Evolutionary conservation across 306 rosid species (phyloP).

Genomic region (Ceratonia siliqua): DNA sequence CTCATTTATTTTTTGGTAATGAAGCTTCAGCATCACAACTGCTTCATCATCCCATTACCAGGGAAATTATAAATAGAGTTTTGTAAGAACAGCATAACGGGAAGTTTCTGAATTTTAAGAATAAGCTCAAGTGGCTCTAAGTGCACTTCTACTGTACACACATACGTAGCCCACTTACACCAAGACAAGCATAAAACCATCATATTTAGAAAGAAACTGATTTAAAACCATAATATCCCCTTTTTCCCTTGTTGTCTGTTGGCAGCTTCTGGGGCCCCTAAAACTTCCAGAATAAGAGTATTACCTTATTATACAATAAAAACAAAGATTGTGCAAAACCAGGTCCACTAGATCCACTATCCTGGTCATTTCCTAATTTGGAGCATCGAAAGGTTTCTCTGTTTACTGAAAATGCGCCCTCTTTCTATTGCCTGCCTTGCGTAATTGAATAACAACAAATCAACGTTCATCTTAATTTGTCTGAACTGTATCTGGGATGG

Average conservation of each 20-base stretch:
- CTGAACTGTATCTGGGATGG: slow-evolving; percentile 27
- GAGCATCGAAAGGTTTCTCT: slow-evolving; percentile 17
- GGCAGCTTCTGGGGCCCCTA: slow-evolving; percentile 14
- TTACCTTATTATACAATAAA: slow-evolving; percentile 9
- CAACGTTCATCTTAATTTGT: slow-evolving; percentile 16
- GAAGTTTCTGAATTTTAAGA: slow-evolving; percentile 39
- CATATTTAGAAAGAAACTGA: slow-evolving; percentile 11
- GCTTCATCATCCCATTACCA: slow-evolving; percentile 38
- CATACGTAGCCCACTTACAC: slow-evolving; percentile 15
- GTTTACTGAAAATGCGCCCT: slow-evolving; percentile 4
- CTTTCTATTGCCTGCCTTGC: slow-evolving; percentile 13
- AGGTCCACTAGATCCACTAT: slow-evolving; percentile 26
- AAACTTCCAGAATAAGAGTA: slow-evolving; percentile 26
- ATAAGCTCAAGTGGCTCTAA: slow-evolving; percentile 33
- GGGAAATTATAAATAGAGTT: slow-evolving; percentile 5
- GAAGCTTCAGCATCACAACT: slow-evolving; percentile 41
- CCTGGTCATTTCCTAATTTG: slow-evolving; percentile 22
- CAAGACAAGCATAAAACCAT: slow-evolving; percentile 32
- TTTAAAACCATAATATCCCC: slow-evolving; percentile 24
- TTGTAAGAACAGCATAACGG: background rate
- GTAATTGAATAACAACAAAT: slow-evolving; percentile 25
- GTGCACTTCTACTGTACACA: slow-evolving; percentile 29
- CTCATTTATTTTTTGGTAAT: slow-evolving; percentile 27
- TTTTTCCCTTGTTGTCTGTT: slow-evolving; percentile 36
- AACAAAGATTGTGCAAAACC: slow-evolving; percentile 24